Conservation (phyloP, 768 basidiomycete genomes). For the Xerocomellus intermedius region DNA sequence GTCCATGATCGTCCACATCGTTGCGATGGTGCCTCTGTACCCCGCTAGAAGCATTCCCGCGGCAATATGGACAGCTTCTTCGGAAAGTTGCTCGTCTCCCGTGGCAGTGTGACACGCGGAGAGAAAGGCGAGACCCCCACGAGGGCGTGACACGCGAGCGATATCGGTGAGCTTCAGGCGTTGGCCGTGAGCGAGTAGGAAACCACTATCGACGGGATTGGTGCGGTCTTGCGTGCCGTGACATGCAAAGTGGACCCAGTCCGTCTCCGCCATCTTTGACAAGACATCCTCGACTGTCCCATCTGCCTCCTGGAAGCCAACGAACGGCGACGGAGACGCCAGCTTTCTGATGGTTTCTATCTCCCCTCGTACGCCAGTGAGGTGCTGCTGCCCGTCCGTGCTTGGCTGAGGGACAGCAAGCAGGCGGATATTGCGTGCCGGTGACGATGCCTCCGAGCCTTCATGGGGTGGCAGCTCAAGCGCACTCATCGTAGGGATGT, state of each 20-base stretch:
- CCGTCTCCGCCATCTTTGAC: too few relatives aligned
- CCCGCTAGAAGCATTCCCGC: too few relatives aligned
- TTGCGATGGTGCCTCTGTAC: too few relatives aligned
- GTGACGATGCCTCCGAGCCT: background rate
- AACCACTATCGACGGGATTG: constrained; percentile 19
- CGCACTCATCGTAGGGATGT: too few relatives aligned
- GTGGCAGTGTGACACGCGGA: too few relatives aligned
- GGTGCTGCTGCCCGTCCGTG: background rate
- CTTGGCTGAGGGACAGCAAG: constrained; percentile 3
- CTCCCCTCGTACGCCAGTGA: constrained; percentile 7
- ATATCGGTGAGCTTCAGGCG: background rate
- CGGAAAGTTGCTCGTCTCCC: too few relatives aligned
- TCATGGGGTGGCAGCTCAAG: background rate
- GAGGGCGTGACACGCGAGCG: background rate
- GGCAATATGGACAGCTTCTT: too few relatives aligned
- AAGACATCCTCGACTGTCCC: too few relatives aligned
- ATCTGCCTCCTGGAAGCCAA: too few relatives aligned
- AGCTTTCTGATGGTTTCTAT: constrained; percentile 18
- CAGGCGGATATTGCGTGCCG: background rate
- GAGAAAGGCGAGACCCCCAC: constrained; percentile 27
- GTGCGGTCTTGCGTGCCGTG: constrained; percentile 7
- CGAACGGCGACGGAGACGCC: background rate
- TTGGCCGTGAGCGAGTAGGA: constrained; percentile 10
- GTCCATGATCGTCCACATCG: too few relatives aligned
- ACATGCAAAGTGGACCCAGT: too few relatives aligned